Conservation (phyloP, 768 basidiomycete species). For the Boletus subparvulus region DNA sequence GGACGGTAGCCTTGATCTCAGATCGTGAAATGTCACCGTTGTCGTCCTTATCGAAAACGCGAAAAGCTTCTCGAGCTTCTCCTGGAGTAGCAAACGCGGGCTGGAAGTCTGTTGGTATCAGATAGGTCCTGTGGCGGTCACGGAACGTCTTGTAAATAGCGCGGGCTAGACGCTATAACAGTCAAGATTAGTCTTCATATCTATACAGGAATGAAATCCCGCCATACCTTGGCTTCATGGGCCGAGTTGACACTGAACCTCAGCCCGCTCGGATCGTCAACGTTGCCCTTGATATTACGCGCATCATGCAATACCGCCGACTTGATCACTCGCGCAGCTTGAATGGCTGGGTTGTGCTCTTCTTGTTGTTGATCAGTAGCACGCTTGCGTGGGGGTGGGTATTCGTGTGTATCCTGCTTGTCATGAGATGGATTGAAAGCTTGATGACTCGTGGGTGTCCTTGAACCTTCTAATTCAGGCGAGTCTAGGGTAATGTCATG, state of each 20-base stretch:
- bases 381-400: slow-evolving; percentile 38
- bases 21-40: slow-evolving; percentile 74
- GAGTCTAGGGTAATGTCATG: slow-evolving; percentile 9
- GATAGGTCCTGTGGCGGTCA: slow-evolving; percentile 52
- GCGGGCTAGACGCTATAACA: slow-evolving; percentile 60
- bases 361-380: slow-evolving; percentile 29
- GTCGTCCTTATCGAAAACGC: slow-evolving; percentile 71
- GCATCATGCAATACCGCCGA: slow-evolving; percentile 76
- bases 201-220: neutral
- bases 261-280: slow-evolving; percentile 42
- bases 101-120: slow-evolving; percentile 67
- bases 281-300: slow-evolving; percentile 59
- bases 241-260: slow-evolving; percentile 55
- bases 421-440: slow-evolving; percentile 4
- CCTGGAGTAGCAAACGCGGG: slow-evolving; percentile 61
- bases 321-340: slow-evolving; percentile 65
- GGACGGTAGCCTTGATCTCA: slow-evolving; percentile 69
- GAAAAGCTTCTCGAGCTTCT: slow-evolving; percentile 66
- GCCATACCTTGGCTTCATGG: slow-evolving; percentile 63
- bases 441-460: slow-evolving; percentile 8
- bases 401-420: slow-evolving; percentile 31
- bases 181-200: neutral
- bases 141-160: slow-evolving; percentile 64
- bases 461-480: slow-evolving; percentile 8
- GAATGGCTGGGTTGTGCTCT: slow-evolving; percentile 42